Evolutionary conservation across 2,329 filamentous ascomycete species (phyloP), one percentile per base, ranked within the genome.

Genomic region (Acrocalymma vagum): DNA sequence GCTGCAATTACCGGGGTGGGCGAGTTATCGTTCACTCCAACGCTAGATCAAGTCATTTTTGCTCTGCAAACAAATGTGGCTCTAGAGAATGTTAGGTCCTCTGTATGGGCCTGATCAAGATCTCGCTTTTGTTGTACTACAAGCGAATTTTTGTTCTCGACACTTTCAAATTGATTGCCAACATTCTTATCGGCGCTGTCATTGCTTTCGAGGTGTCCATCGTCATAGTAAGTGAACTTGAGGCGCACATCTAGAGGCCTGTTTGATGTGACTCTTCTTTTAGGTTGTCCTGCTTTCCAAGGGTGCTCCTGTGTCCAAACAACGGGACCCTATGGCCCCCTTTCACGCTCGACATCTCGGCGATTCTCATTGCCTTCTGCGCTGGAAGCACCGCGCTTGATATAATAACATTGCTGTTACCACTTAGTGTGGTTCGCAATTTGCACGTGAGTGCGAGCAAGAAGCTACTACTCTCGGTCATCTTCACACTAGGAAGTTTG

Each of bases 31-130:
- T 30, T 30, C 14, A 10, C 7, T 7, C 28, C 28, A 6, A 30
- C 28, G 21, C 28, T 30, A 8, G 28, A 30, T n/a, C 28, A 30
- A 30, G 14, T 30, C 7, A 17, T 30, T 30, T 30, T 30, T n/a
- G 28, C 28, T n/a, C 16, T 30, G 13, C 7, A 30, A 17, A 17
- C 28, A 15, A 30, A 30, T 18, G 6, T 30, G 7, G 28, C 15
- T 9, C 4, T 30, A 8, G 28, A 30, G 16, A 30, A 30, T 30
- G 28, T 17, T 17, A 30, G 21, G 16, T 30, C n/a, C 7, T n/a
- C 11, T 30, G 28, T n/a, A 30, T 30, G 28, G 28, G 28, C 14
- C 28, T 30, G 9, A 30, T 30, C 28, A 30, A 30, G 28, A 30
- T 30, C 15, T 30, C 28, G 17, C 13, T 30, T 11, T 18, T 30